Evolutionary conservation across 2,329 filamentous ascomycete species (phyloP).

Genomic region (Monosporascus sp.): DNA sequence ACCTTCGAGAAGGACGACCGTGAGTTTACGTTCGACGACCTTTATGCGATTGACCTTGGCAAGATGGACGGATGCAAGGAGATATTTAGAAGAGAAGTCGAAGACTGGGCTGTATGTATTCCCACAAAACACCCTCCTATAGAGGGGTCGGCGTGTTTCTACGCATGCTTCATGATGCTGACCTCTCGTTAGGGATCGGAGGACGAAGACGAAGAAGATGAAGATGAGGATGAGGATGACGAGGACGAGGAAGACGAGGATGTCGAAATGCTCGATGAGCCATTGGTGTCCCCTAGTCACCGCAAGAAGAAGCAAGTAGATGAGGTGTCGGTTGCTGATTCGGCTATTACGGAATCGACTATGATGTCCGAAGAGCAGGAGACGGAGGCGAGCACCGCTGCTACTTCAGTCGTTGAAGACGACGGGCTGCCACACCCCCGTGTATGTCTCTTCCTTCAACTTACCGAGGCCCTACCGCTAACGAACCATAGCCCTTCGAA

Average conservation of each 20-base stretch:
- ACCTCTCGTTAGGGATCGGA: constrained; percentile 46
- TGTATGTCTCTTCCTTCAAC: constrained; percentile 31
- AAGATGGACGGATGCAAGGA: constrained; percentile 93
- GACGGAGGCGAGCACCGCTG: constrained; percentile 38
- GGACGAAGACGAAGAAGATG: constrained; percentile 42
- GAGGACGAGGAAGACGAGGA: constrained; percentile 57
- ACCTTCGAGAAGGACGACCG: constrained; percentile 93
- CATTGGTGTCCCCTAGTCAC: constrained; percentile 49
- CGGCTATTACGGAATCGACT: constrained; percentile 29
- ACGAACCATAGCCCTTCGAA: constrained; percentile 69
- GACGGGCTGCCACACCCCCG: constrained; percentile 71
- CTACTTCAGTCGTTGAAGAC: constrained; percentile 47
- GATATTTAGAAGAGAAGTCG: constrained; percentile 75
- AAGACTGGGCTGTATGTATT: constrained; percentile 71
- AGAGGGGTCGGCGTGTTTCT: not conserved
- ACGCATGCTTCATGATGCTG: constrained; percentile 1
- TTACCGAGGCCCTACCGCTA: constrained; percentile 1
- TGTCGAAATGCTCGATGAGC: constrained; percentile 48
- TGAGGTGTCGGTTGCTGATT: constrained; percentile 35
- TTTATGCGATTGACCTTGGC: constrained; percentile 89
- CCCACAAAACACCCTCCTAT: not conserved
- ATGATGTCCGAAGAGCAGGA: constrained; percentile 38
- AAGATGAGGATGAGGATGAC: constrained; percentile 48
- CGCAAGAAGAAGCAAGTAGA: constrained; percentile 49
- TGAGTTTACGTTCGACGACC: constrained; percentile 92